Evolutionary conservation across 176 grass and related monocot genomes (phyloP).

Genomic region (Eremochloa ophiuroides): DNA sequence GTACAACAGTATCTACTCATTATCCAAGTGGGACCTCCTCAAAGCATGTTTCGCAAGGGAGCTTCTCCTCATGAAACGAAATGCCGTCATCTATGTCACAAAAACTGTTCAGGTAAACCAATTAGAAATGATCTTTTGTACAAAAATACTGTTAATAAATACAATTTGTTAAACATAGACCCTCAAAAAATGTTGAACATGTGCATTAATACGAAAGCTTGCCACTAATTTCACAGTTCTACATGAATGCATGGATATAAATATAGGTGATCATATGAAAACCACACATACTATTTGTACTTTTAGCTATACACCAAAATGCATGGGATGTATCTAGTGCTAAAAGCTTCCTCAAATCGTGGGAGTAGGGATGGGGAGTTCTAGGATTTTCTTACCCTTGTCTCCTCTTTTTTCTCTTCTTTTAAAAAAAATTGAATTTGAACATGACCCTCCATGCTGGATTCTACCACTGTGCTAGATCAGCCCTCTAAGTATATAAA

Average conservation of each 20-base stretch:
- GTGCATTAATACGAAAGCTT: background rate
- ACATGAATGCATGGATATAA: background rate
- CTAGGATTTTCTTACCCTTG: too few relatives aligned
- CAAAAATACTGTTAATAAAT: background rate
- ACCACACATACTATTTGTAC: background rate
- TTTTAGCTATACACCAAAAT: too few relatives aligned
- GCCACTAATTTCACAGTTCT: background rate
- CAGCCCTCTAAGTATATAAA: too few relatives aligned
- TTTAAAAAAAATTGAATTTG: too few relatives aligned
- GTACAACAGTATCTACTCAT: conserved; percentile 54
- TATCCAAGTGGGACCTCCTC: conserved; percentile 63
- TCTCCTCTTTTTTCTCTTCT: too few relatives aligned
- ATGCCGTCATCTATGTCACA: conserved; percentile 57
- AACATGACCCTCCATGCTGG: too few relatives aligned
- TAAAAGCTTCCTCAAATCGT: too few relatives aligned
- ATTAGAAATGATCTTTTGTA: background rate
- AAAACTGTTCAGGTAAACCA: conserved; percentile 44
- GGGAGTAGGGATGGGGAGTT: too few relatives aligned
- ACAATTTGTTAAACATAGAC: background rate
- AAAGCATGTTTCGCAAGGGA: conserved; percentile 59
- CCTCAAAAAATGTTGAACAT: too few relatives aligned
- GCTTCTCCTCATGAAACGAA: conserved; percentile 62
- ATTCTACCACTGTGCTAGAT: too few relatives aligned
- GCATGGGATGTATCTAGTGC: too few relatives aligned
- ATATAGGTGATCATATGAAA: background rate